phyloP scores from a whole-genome alignment of 2,329 filamentous ascomycete species.

The Celoporthe dispersa region DNA sequence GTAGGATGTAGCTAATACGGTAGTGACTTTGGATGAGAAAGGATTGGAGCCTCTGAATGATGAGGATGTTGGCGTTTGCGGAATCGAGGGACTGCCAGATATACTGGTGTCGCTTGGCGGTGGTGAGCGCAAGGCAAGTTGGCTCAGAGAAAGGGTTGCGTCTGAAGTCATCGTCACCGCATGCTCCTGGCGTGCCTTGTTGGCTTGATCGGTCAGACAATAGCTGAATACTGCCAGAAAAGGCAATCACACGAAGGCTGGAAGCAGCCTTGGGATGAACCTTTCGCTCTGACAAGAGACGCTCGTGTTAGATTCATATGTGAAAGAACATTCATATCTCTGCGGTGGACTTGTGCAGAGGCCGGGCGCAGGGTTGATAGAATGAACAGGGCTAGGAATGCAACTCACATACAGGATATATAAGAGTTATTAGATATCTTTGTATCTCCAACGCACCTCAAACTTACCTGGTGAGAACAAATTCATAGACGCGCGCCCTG shows the following conservation, averaged over 20 bases:
- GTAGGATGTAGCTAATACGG: slow-evolving; percentile 88
- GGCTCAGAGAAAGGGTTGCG: slow-evolving; percentile 23
- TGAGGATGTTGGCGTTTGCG: slow-evolving; percentile 38
- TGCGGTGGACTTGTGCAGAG: background rate
- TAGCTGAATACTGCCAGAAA: background rate
- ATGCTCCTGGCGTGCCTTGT: background rate
- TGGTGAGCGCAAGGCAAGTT: slow-evolving; percentile 30
- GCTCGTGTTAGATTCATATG: background rate
- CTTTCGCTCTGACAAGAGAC: background rate
- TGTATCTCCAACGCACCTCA: background rate
- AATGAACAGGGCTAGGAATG: background rate
- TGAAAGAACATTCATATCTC: background rate
- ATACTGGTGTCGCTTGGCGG: slow-evolving; percentile 28
- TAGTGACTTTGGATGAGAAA: slow-evolving; percentile 79
- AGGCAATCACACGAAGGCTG: background rate
- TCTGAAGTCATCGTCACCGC: slow-evolving; percentile 29
- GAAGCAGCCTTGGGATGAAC: background rate
- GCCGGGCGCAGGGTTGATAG: background rate
- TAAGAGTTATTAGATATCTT: background rate
- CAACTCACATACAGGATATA: background rate
- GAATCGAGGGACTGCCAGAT: slow-evolving; percentile 36
- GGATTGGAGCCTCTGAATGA: slow-evolving; percentile 60
- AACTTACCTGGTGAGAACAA: background rate
- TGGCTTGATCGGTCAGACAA: background rate
- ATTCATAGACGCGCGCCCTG: background rate